These are phyloP conservation scores for Diaporthe aspalathi DNA, from an alignment of 2,329 filamentous ascomycete genomes.

Conservation along the genomic window DNA sequence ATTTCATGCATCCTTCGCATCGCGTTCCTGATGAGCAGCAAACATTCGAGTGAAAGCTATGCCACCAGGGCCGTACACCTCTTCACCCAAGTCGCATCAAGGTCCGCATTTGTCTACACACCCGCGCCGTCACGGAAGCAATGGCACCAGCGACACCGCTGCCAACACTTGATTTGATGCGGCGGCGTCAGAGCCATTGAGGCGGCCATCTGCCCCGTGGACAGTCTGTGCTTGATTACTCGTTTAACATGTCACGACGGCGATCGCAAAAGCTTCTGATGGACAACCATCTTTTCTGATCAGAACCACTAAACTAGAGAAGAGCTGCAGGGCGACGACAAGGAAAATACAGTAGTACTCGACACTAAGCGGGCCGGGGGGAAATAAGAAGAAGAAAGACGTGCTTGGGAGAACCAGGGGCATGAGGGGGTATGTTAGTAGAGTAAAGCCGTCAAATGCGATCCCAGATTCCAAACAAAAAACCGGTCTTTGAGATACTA, in stretches of 20 bases:
- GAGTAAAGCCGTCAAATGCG: constrained; percentile 40
- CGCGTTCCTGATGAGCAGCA: no score
- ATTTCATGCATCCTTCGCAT: no score
- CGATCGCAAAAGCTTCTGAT: constrained; percentile 23
- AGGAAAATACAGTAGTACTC: constrained; percentile 40
- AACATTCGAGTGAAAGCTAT: background rate
- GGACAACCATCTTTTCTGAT: constrained; percentile 40
- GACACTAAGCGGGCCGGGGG: constrained; percentile 38
- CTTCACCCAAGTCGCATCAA: background rate
- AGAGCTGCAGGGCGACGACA: constrained; percentile 39
- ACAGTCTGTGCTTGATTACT: background rate
- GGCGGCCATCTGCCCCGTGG: background rate
- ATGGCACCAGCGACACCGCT: background rate
- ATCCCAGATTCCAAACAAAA: constrained; percentile 40
- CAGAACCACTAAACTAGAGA: constrained; percentile 39
- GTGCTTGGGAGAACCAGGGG: constrained; percentile 38
- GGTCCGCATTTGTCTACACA: no score
- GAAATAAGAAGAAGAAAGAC: constrained; percentile 37
- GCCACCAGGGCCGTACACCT: background rate
- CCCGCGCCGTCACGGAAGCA: background rate
- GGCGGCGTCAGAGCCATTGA: background rate
- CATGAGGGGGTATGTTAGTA: constrained; percentile 40
- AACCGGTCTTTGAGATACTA: constrained; percentile 37
- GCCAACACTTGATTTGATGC: background rate
- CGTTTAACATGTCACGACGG: background rate